Base-by-base conservation (phyloP, 2,329 filamentous ascomycete genomes). In the Trichophyton rubrum region DNA sequence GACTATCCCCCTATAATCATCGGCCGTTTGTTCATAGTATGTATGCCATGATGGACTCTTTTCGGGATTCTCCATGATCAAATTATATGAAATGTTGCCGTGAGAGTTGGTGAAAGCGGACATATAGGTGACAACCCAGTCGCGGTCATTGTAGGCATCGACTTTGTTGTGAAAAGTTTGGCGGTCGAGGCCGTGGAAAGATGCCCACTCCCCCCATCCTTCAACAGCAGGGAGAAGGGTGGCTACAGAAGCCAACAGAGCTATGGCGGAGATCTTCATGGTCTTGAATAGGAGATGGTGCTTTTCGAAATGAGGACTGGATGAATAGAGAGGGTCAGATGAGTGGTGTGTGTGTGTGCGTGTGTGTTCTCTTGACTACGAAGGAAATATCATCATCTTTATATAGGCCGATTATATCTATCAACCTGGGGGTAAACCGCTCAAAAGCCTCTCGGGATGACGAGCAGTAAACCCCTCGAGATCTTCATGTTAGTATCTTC, bases 1-100 rank as follows among this genome's bases (percentile, higher is more conserved):
- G 58, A 58, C 59, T 13, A 41, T 33, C 22, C 58, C 30, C n/a
- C 55, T 45, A 51, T 61, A 64, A 27, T 60, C 24, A 11, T 60
- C 24, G 11, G 11, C 8, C 5, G 17, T 58, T 8, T 60, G 22
- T 22, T 55, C 56, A 41, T 57, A 49, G 24, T 47, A 45, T 27
- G 58, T 27, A 15, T 30, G 24, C 61, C 61, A 64, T 17, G 51
- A 47, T 5, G 58, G 57, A 17, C 9, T 9, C 47, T 3, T 17
- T 13, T 22, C 2, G 17, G 13, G 13, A 17, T 59, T 59, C 45
- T 61, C 57, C 40, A 47, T 60, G 49, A 63, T 43, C 38, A 40
- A 35, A 35, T 51, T 49, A 24, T 59, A 63, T 47, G 17, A 20
- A 24, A 17, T 8, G 22, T n/a, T 45, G 22, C 33, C 43, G 15